Percentiles rank a stretch among this genome's conserved stretches.
phyloP scores from a whole-genome alignment of 495 filamentous ascomycete genomes.

The Neurospora sp. region DNA sequence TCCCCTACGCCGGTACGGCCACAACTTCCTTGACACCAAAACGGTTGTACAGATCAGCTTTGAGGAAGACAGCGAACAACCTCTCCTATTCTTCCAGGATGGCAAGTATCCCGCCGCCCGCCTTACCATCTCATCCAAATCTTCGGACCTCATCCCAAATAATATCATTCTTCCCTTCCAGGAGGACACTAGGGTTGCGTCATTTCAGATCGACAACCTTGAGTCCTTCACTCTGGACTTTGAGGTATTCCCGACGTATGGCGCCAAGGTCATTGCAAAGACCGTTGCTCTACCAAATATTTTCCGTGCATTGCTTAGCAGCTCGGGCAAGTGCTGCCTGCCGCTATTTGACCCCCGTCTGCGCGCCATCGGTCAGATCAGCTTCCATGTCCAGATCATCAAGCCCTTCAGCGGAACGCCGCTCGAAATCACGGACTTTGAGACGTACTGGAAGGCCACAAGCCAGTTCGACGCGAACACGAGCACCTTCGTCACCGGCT shows the following conservation, averaged over 20 bases:
- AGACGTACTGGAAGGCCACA: slow-evolving; percentile 98
- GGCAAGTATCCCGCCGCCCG: slow-evolving; percentile 92
- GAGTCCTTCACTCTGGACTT: slow-evolving; percentile 92
- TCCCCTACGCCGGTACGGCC: slow-evolving; percentile 84
- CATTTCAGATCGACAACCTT: slow-evolving; percentile 90
- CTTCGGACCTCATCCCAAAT: slow-evolving; percentile 89
- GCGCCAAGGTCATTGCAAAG: slow-evolving; percentile 92
- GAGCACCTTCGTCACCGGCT: slow-evolving; percentile 83
- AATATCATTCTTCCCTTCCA: slow-evolving; percentile 92
- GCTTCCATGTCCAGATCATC: slow-evolving; percentile 89
- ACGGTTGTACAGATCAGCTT: slow-evolving; percentile 88
- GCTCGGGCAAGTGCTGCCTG: slow-evolving; percentile 70
- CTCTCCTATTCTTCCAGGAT: slow-evolving; percentile 85
- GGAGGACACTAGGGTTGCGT: slow-evolving; percentile 83
- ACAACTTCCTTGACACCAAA: slow-evolving; percentile 97
- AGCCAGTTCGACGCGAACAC: slow-evolving; percentile 69
- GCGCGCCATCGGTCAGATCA: slow-evolving; percentile 88
- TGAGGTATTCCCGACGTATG: slow-evolving; percentile 95
- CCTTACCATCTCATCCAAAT: slow-evolving; percentile 90
- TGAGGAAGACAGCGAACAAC: slow-evolving; percentile 55
- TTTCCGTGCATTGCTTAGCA: slow-evolving; percentile 62
- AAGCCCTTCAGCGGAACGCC: slow-evolving; percentile 92
- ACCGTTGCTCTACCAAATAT: slow-evolving; percentile 80
- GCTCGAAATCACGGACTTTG: slow-evolving; percentile 92
- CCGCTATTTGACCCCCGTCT: slow-evolving; percentile 89